These are phyloP conservation scores for Termitomyces sp. DNA, from an alignment of 768 basidiomycete genomes.

Conservation along the genomic window DNA sequence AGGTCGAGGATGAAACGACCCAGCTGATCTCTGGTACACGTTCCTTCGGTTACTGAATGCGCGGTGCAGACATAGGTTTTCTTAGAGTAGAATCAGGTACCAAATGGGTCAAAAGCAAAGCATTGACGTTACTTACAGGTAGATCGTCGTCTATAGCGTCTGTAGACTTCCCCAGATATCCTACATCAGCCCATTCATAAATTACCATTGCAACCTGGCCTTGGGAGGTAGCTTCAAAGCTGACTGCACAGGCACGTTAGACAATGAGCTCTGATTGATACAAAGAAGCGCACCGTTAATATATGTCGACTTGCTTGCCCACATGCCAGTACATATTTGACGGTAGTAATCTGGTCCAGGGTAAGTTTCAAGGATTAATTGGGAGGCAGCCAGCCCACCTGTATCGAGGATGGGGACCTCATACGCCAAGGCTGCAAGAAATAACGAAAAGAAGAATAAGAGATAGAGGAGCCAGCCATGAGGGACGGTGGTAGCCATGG, in stretches of 20 bases:
- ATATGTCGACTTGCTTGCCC: conserved; percentile 69
- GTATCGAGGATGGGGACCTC: conserved; percentile 65
- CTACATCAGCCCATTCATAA: conserved; percentile 91
- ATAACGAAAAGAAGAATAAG: conserved; percentile 25
- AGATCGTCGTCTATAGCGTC: conserved; percentile 47
- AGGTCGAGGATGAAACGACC: conserved; percentile 89
- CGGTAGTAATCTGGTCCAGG: conserved; percentile 58
- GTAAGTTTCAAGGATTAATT: conserved; percentile 3
- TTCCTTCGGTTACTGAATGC: conserved; percentile 62
- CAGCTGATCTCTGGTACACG: conserved; percentile 64
- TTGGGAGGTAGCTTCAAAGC: conserved; percentile 70
- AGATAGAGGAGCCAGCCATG: conserved; percentile 14
- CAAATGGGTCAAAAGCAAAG: not conserved
- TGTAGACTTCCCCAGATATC: conserved; percentile 73
- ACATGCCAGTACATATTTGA: conserved; percentile 96
- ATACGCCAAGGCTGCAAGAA: conserved; percentile 41
- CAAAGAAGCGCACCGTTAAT: conserved; percentile 66
- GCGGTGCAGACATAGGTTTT: conserved; percentile 94
- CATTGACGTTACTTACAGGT: conserved; percentile 48
- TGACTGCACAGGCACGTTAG: conserved; percentile 39
- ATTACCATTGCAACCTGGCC: conserved; percentile 93
- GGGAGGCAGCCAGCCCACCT: conserved; percentile 25
- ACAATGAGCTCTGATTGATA: not conserved
- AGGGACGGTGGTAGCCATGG: conserved; percentile 17
- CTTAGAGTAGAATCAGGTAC: conserved; percentile 42